Base-by-base conservation (phyloP, 495 filamentous ascomycete species). In the Aspergillus nidulans region DNA sequence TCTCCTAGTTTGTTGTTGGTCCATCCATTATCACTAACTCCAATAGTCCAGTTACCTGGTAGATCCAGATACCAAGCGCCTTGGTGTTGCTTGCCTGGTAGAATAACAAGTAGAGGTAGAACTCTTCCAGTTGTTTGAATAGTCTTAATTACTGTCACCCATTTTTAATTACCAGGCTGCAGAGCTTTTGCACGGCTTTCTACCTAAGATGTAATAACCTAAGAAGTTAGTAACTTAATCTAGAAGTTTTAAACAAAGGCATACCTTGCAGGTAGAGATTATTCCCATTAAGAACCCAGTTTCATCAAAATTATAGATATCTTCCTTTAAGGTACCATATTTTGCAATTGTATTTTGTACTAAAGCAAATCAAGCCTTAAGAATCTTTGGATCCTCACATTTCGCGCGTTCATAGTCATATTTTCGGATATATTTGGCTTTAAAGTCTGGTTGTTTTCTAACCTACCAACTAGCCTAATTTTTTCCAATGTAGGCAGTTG, bases 281-380 rank as follows among this genome's bases (percentile, higher is more conserved):
- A 45, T 20, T 20, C 42, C 21, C 20, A 45, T 45, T 21, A 20
- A 45, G 21, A 45, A 45, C 46, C 69, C 61, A 53, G 65, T 72
- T 58, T 79, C 62, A 59, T 79, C 64, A 58, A 79, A 75, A 57
- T 76, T 77, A 55, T 74, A 74, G 38, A 70, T 66, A 63, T 77
- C 65, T 23, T 68, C 59, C 23, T 70, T 52, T n/a, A 58, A 36
- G 4, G 47, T 55, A 19, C 61, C 56, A 56, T 76, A 68, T 53
- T 76, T 69, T n/a, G 43, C 56, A 21, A 63, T 55, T 8, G 42
- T 47, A 28, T 46, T 36, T 34, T 47, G n/a, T 34, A 55, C 42
- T 19, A 20, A 24, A 21, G 8, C 38, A 55, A 55, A 55, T 20
- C 21, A 55, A 2, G 1, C 4, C 21, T 47, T 36, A 21, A 46